These are phyloP conservation scores for Thermochaetoides dissita DNA, from an alignment of 2,329 filamentous ascomycete genomes.

Conservation along the genomic window DNA sequence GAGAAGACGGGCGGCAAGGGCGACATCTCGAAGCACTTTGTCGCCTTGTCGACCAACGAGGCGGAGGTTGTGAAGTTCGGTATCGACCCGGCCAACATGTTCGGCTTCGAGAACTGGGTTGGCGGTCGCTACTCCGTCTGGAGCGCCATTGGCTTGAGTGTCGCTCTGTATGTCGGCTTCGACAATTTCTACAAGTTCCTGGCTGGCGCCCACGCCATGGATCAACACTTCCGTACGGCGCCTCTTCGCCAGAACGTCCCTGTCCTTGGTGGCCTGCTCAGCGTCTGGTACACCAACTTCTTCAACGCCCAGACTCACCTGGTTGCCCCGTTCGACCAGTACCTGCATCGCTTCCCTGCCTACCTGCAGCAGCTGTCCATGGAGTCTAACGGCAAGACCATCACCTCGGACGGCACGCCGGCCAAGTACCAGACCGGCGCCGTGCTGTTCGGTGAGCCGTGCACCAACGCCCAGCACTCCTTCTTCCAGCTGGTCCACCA, in stretches of 20 bases:
- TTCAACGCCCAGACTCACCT: slow-evolving; percentile 97
- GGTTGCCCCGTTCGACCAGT: slow-evolving; percentile 96
- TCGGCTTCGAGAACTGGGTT: slow-evolving; percentile 97
- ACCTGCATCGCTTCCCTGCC: slow-evolving; percentile 95
- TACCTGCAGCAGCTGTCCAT: slow-evolving; percentile 98
- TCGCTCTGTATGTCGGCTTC: slow-evolving; percentile 87
- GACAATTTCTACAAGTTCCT: slow-evolving; percentile 98
- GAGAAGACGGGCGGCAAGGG: slow-evolving; percentile 61
- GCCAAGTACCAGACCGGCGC: slow-evolving; percentile 96
- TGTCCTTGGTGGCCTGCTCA: slow-evolving; percentile 77
- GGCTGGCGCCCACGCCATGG: slow-evolving; percentile 88
- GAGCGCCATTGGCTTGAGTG: slow-evolving; percentile 93
- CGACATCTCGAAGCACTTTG: slow-evolving; percentile 96
- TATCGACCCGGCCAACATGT: slow-evolving; percentile 99
- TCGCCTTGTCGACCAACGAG: slow-evolving; percentile 93
- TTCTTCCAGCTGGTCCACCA: slow-evolving; percentile 99
- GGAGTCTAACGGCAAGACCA: slow-evolving; percentile 98
- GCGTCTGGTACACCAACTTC: slow-evolving; percentile 98
- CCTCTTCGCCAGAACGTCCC: slow-evolving; percentile 93
- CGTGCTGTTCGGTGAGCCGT: slow-evolving; percentile 93
- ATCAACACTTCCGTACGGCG: slow-evolving; percentile 89
- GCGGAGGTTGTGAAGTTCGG: slow-evolving; percentile 94
- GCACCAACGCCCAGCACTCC: slow-evolving; percentile 97
- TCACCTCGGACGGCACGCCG: slow-evolving; percentile 74
- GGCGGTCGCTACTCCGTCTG: slow-evolving; percentile 97